Evolutionary conservation across 495 filamentous ascomycete genomes (phyloP), one percentile per base, ranked within the genome.

Genomic region (Penicillium antarcticum): DNA sequence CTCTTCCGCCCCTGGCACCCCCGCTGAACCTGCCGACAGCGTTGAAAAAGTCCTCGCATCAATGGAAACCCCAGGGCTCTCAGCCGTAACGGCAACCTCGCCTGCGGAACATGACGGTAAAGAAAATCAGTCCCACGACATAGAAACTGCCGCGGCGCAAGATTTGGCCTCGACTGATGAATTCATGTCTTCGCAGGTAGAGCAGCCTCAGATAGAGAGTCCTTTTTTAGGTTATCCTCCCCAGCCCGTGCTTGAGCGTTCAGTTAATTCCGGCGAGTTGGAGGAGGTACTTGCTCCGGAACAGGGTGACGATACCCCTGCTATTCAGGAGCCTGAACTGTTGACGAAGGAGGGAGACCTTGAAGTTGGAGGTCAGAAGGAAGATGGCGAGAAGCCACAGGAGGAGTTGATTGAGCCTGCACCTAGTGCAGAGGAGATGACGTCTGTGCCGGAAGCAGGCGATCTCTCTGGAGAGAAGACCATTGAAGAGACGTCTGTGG

Each of bases 21-120:
- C 47, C 31, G 36, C 36, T 41, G 60, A 60, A 55, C 51, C 55
- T 36, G 35, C 16, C 21, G 23, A 49, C 33, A 49, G 47, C 37
- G 47, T 49, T 4, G 47, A 49, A 45, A 44, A 29, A 7, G 44
- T 52, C 45, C 45, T 49, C 29, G 42, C 35, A 12, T 43, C 50
- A 6, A 44, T 52, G 53, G 69, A 65, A 40, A 55, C 55, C 53
- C 48, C 63, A 45, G 68, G 67, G 39, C 36, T 52, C 33, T 53
- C 57, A 53, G 55, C 60, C 56, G 65, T 68, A 39, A 68, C 63
- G 61, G 68, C 63, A 58, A 36, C 53, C 62, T 62, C 62, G 60
- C 69, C 71, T 71, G 66, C 67, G 65, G 71, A 74, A 68, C 62
- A 73, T 66, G 68, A 74, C 67, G 69, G 71, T 75, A 75, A 77